Conservation (phyloP, 805 yeast genomes). For the Metschnikowia henanensis region DNA sequence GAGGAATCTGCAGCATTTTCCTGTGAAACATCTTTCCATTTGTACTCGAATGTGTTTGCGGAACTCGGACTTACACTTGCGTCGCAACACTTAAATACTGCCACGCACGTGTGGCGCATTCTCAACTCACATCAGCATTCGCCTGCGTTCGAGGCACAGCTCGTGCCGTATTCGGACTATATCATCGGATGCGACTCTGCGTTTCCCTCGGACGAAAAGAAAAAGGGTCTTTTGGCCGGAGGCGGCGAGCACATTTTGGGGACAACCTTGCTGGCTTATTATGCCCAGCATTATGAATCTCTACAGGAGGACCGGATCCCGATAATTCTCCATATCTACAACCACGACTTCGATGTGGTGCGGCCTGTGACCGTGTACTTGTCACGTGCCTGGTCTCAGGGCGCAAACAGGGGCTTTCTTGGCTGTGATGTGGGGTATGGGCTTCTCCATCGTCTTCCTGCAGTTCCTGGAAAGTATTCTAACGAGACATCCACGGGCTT, state of each 20-base stretch:
- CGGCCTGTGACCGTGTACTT: conserved; percentile 80
- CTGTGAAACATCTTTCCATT: background rate
- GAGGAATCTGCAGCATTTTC: background rate
- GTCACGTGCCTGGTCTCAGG: conserved; percentile 65
- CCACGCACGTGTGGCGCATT: conserved; percentile 88
- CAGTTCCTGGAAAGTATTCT: conserved; percentile 27
- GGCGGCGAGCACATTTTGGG: conserved; percentile 87
- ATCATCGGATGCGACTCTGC: conserved; percentile 66
- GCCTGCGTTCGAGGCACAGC: conserved; percentile 83
- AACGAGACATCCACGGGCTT: background rate
- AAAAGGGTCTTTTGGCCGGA: conserved; percentile 68
- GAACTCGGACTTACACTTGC: conserved; percentile 69
- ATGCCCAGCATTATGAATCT: conserved; percentile 44
- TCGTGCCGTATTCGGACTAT: conserved; percentile 84
- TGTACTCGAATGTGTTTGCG: conserved; percentile 38
- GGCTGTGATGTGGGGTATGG: conserved; percentile 98
- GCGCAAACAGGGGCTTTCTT: conserved; percentile 66
- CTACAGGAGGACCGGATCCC: conserved; percentile 37
- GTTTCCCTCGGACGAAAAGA: conserved; percentile 56
- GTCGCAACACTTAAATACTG: conserved; percentile 70
- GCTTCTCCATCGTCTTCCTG: conserved; percentile 80
- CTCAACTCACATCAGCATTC: conserved; percentile 68
- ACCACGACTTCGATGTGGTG: conserved; percentile 81
- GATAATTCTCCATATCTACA: conserved; percentile 62
- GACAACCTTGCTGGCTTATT: conserved; percentile 59